phyloP scores from a whole-genome alignment of 2,329 filamentous ascomycete genomes.

The Colletotrichum sp. region DNA sequence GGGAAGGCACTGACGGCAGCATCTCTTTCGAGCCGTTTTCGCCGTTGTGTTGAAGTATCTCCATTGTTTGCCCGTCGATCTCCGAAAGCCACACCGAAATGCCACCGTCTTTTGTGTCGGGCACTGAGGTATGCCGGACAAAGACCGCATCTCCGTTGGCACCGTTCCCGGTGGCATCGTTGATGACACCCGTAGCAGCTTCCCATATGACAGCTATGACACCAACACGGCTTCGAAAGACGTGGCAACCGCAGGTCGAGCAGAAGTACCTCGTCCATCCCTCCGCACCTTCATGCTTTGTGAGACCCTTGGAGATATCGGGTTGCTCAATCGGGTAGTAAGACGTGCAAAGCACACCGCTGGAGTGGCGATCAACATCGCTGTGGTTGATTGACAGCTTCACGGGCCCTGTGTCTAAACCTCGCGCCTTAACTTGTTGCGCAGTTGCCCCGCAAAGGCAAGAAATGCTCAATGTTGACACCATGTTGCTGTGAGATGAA shows the following conservation, averaged over 20 bases:
- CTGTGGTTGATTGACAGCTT: constrained; percentile 36
- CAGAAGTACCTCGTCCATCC: constrained; percentile 41
- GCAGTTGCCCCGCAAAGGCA: constrained; percentile 31
- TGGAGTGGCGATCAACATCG: constrained; percentile 32
- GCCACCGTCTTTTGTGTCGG: constrained; percentile 41
- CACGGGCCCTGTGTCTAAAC: neutral
- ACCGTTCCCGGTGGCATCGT: neutral
- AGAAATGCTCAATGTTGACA: constrained; percentile 13
- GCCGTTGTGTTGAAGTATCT: neutral
- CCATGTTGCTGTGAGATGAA: neutral
- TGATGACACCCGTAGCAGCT: constrained; percentile 42
- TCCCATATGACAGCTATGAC: constrained; percentile 29
- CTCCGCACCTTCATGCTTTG: neutral
- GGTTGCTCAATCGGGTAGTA: constrained; percentile 35
- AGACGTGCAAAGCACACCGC: constrained; percentile 42
- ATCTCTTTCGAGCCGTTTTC: neutral
- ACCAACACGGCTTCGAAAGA: constrained; percentile 32
- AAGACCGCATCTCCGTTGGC: neutral
- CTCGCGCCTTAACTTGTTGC: constrained; percentile 23
- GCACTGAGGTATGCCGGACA: constrained; percentile 27
- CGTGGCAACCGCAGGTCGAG: constrained; percentile 44
- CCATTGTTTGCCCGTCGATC: neutral
- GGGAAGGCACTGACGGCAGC: neutral
- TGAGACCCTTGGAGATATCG: constrained; percentile 11
- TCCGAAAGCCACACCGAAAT: constrained; percentile 32